Evolutionary conservation across 306 rosid genomes (phyloP).

Genomic region (Dalbergia oliveri): DNA sequence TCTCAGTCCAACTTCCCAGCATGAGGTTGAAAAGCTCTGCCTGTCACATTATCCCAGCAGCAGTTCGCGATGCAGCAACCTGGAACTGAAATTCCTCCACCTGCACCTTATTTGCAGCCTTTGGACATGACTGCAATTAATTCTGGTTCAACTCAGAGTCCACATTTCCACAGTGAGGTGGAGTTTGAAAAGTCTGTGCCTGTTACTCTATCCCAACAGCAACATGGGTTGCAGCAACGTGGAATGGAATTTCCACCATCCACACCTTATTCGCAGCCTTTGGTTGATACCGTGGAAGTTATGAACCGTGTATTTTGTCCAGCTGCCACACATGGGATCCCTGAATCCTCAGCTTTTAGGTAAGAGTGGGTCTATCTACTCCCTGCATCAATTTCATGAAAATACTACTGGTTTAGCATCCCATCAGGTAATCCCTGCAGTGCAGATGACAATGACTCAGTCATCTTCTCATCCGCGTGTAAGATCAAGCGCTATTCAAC

Average conservation of each 20-base stretch:
- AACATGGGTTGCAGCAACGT: constrained; percentile 62
- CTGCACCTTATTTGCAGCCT: constrained; percentile 62
- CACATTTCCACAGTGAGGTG: constrained; percentile 58
- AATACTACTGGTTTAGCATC: background rate
- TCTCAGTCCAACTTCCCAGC: constrained; percentile 53
- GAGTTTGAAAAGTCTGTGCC: constrained; percentile 69
- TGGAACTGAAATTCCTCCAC: constrained; percentile 59
- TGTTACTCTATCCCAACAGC: constrained; percentile 57
- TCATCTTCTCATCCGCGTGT: constrained; percentile 62
- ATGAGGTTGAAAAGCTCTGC: constrained; percentile 65
- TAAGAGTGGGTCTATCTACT: constrained; percentile 58
- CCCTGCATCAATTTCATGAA: constrained; percentile 54
- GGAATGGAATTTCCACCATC: constrained; percentile 62
- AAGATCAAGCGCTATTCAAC: constrained; percentile 65
- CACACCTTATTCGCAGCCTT: constrained; percentile 60
- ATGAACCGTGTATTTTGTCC: constrained; percentile 59
- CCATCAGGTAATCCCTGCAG: constrained; percentile 65
- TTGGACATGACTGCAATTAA: constrained; percentile 36
- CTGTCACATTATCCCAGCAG: constrained; percentile 58
- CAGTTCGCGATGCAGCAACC: constrained; percentile 65
- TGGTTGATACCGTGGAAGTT: constrained; percentile 64
- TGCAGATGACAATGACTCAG: constrained; percentile 68
- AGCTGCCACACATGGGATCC: constrained; percentile 70
- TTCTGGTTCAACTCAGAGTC: constrained; percentile 55
- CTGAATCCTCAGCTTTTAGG: constrained; percentile 63